phyloP scores from a whole-genome alignment of 345 rosid species.

The Heritiera littoralis region DNA sequence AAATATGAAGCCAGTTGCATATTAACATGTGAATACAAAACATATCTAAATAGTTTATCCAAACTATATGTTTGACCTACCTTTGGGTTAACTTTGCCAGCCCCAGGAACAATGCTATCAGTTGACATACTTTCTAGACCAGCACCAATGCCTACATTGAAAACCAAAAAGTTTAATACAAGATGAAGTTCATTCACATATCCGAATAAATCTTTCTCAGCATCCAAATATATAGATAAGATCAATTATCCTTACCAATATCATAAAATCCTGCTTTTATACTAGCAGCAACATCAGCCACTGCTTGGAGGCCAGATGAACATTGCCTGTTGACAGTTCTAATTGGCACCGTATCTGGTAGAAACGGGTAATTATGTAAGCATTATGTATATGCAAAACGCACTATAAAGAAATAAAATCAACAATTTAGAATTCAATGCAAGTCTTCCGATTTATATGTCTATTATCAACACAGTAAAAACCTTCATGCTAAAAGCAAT shows the following conservation, averaged over 20 bases:
- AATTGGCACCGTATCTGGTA: slow-evolving; percentile 74
- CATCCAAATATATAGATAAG: not conserved
- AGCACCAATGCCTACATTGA: slow-evolving; percentile 73
- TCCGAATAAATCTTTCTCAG: not conserved
- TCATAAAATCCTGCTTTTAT: slow-evolving; percentile 89
- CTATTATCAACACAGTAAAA: slow-evolving; percentile 14
- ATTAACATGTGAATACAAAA: slow-evolving; percentile 3
- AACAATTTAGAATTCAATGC: not conserved
- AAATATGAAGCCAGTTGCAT: slow-evolving; percentile 20
- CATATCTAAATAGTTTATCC: not conserved
- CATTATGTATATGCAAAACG: not conserved
- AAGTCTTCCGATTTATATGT: not conserved
- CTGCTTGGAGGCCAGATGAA: slow-evolving; percentile 92
- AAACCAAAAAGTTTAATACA: slow-evolving; percentile 23
- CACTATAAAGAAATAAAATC: not conserved
- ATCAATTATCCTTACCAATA: slow-evolving; percentile 47
- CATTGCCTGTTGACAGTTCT: slow-evolving; percentile 95
- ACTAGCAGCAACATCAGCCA: slow-evolving; percentile 88
- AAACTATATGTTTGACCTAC: slow-evolving; percentile 35
- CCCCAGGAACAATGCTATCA: slow-evolving; percentile 34
- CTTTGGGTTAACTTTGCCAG: slow-evolving; percentile 55
- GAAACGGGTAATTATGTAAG: slow-evolving; percentile 6
- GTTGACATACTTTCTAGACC: slow-evolving; percentile 82
- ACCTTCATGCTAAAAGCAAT: not conserved
- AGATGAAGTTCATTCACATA: slow-evolving; percentile 2